Base-by-base conservation (phyloP, 169 alveolate genomes). In the Pseudocohnilembus persalinus region DNA sequence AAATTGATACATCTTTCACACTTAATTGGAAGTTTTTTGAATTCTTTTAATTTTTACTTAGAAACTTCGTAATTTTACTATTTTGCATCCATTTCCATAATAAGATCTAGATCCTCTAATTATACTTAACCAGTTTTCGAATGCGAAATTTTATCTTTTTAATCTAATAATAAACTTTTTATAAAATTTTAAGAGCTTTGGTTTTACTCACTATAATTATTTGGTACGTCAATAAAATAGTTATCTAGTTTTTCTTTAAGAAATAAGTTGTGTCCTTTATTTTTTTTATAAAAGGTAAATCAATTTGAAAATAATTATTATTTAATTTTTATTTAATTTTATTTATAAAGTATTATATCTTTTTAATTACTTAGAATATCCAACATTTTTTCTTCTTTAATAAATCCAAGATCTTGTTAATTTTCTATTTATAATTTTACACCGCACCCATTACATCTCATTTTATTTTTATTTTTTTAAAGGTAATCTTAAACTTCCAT, bases 361-460 rank as follows among this genome's bases (percentile, higher is more conserved):
- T 29, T 63, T n/a, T n/a, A n/a, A 26, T 79, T 73, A 34, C 64
- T 79, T 49, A 49, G 26, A 0, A 35, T 73, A 49, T 79, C 73
- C 29, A 16, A 49, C n/a, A 34, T 15, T 73, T 26, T 73, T 73
- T 73, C 76, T 15, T n/a, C 31, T 73, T 11, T 31, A 0, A 79
- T 79, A 35, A 28, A 79, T n/a, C 84, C 84, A 11, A 64, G 31
- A 28, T 79, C 49, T 35, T 79, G 25, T 29, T 49, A 0, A 79
- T 79, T 28, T 27, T 79, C 76, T 63, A 29, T 63, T 63, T 79
- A 30, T n/a, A 79, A 49, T 29, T 35, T 34, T 0, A 64, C 84
- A 0, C 84, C 84, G 63, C 84, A 79, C 20, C 84, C 84, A 0
- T 33, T 79, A 29, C 84, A 79, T 11, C 68, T 49, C 4, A 49